These are phyloP conservation scores for Leccinellum rugosiceps DNA, from an alignment of 768 basidiomycete genomes.

Conservation along the genomic window DNA sequence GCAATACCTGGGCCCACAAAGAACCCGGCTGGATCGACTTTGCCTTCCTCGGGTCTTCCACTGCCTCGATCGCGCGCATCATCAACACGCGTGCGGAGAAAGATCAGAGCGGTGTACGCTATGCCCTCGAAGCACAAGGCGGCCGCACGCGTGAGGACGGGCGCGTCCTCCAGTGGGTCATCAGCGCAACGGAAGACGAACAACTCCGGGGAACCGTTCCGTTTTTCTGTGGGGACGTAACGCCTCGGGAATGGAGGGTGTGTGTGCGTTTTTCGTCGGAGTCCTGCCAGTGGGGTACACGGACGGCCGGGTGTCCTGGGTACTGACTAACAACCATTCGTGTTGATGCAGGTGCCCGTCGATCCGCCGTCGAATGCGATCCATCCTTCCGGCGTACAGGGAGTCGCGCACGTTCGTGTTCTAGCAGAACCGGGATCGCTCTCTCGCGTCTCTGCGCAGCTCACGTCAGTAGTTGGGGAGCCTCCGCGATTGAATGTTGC, in stretches of 20 bases:
- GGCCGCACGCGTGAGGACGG: constrained; percentile 60
- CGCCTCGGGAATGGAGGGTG: constrained; percentile 57
- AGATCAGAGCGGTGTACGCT: constrained; percentile 40
- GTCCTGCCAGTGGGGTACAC: neutral
- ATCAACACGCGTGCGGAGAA: constrained; percentile 50
- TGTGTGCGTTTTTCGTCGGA: constrained; percentile 13
- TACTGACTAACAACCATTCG: neutral
- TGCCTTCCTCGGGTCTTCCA: constrained; percentile 55
- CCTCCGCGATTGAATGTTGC: constrained; percentile 29
- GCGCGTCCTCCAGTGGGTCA: constrained; percentile 53
- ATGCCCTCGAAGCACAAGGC: constrained; percentile 44
- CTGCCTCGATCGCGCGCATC: constrained; percentile 42
- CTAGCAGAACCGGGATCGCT: constrained; percentile 35
- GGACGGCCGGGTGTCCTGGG: neutral
- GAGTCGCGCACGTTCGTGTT: constrained; percentile 50
- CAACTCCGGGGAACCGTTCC: constrained; percentile 42
- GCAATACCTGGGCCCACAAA: constrained; percentile 52
- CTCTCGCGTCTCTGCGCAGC: constrained; percentile 30
- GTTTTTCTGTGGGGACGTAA: constrained; percentile 76
- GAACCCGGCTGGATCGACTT: constrained; percentile 66
- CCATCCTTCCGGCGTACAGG: constrained; percentile 49
- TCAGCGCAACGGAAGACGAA: constrained; percentile 38
- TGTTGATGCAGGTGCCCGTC: constrained; percentile 43
- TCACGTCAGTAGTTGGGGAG: constrained; percentile 49
- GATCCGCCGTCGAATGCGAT: constrained; percentile 43